phyloP scores from a whole-genome alignment of 352 stramenopile genomes.

The Globisporangium megalacanthum region DNA sequence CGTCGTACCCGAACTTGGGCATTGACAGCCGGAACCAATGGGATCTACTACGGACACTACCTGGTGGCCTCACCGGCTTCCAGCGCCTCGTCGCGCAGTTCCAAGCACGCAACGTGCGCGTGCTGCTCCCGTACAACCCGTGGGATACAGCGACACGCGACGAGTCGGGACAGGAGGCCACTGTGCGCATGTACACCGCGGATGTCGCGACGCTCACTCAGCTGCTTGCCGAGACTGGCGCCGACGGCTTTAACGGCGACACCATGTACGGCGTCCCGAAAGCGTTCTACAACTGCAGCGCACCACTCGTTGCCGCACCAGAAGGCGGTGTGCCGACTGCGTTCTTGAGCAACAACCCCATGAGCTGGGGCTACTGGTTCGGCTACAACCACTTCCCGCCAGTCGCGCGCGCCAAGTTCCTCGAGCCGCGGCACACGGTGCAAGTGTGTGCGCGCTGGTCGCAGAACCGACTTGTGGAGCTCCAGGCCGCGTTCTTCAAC shows the following conservation, averaged over 20 bases:
- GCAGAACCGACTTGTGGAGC: slow-evolving; percentile 48
- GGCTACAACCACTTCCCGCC: slow-evolving; percentile 63
- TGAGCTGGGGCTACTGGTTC: slow-evolving; percentile 81
- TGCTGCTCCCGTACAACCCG: slow-evolving; percentile 82
- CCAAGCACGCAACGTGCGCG: slow-evolving; percentile 45
- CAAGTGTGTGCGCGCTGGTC: slow-evolving; percentile 82
- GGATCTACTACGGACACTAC: slow-evolving; percentile 57
- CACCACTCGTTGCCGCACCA: slow-evolving; percentile 42
- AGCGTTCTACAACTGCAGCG: slow-evolving; percentile 75
- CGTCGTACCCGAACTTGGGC: slow-evolving; percentile 76
- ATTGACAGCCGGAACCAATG: slow-evolving; percentile 84
- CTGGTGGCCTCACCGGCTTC: slow-evolving; percentile 43
- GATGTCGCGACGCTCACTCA: slow-evolving; percentile 53
- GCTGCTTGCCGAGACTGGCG: slow-evolving; percentile 31
- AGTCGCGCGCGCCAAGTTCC: slow-evolving; percentile 68
- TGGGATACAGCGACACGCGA: slow-evolving; percentile 76
- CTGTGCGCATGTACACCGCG: slow-evolving; percentile 64
- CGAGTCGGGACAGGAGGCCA: slow-evolving; percentile 39
- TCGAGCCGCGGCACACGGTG: slow-evolving; percentile 78
- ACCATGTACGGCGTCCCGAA: slow-evolving; percentile 84
- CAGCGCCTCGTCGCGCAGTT: slow-evolving; percentile 49
- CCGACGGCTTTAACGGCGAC: slow-evolving; percentile 85
- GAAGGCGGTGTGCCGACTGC: slow-evolving; percentile 68
- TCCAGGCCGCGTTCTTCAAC: slow-evolving; percentile 82
- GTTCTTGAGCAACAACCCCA: slow-evolving; percentile 57